phyloP scores from a whole-genome alignment of 305 asterid species.

The Fraxinus ornus region DNA sequence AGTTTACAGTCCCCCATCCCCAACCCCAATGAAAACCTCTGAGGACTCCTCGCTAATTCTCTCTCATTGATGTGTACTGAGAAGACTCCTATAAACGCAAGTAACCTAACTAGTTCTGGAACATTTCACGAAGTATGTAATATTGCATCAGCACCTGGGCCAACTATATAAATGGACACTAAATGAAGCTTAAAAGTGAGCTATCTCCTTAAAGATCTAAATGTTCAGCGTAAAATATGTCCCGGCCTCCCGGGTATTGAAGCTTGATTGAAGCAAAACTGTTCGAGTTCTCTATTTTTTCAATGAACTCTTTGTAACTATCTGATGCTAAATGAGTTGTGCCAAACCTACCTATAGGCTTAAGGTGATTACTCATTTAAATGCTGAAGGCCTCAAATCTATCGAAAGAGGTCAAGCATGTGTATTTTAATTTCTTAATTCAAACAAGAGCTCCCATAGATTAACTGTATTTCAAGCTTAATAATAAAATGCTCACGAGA shows the following conservation, averaged over 20 bases:
- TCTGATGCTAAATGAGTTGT: background rate
- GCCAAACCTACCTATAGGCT: background rate
- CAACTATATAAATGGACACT: background rate
- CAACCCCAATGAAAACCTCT: background rate
- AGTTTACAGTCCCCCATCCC: background rate
- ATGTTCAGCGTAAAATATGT: background rate
- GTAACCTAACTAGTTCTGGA: background rate
- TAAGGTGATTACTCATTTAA: background rate
- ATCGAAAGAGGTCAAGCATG: background rate
- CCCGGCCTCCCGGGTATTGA: background rate
- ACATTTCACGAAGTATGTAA: background rate
- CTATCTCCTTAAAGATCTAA: background rate
- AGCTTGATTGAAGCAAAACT: background rate
- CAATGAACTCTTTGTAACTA: background rate
- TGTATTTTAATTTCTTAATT: background rate
- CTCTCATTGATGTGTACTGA: background rate
- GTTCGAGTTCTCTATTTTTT: background rate
- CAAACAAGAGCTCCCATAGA: background rate
- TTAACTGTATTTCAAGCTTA: background rate
- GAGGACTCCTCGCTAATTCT: background rate
- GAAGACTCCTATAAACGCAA: background rate
- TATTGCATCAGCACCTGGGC: background rate
- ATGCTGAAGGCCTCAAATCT: background rate
- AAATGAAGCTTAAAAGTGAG: background rate
- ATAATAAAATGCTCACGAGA: background rate